Evolutionary conservation across 1,284 basidiomycete genomes (phyloP), one percentile per base, ranked within the genome.

Genomic region (Ustilago sp.): DNA sequence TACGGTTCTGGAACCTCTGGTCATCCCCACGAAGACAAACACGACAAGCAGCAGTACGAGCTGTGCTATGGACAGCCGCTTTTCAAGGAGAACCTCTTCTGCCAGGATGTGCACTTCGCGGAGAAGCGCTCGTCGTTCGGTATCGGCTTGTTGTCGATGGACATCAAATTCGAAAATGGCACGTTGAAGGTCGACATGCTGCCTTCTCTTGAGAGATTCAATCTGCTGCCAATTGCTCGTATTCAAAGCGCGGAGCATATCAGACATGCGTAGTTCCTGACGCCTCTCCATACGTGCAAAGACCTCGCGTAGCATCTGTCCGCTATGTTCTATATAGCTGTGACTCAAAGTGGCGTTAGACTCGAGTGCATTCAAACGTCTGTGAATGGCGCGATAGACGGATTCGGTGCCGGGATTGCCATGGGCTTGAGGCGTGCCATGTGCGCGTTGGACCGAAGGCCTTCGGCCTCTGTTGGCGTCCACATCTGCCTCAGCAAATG

Each of bases 301-400:
- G 43, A 93, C 90, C 48, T 93, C 91, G 7, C 93, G 89, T 39
- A 97, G 89, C 39, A 91, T 90, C 23, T 90, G 88, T 0, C 92
- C 93, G 85, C 97, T 95, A 83, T 96, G 94, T 82, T 96, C 94
- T 31, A 97, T 91, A 85, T 97, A 99, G 19, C 91, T 89, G 56
- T 92, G 90, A 59, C 94, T 93, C 1, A 98, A 88, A 0, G 93
- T 94, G 47, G 94, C 92, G 82, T 97, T 97, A 8, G 90, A 89
- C 85, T 99, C 96, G 5, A 99, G 89, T 7, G 91, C 91, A 7
- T 90, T 90, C 13, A 99, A 89, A 2, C 95, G 91, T 76, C 98
- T 96, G 90, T 95, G 95, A 80, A 99, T 99, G 11, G 93, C 94
- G 11, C 94, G 92, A 83, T 97, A 99, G 81, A 99, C 96, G 0